Base-by-base conservation (phyloP, 2,329 filamentous ascomycete genomes). In the Sclerotinia trifoliorum region DNA sequence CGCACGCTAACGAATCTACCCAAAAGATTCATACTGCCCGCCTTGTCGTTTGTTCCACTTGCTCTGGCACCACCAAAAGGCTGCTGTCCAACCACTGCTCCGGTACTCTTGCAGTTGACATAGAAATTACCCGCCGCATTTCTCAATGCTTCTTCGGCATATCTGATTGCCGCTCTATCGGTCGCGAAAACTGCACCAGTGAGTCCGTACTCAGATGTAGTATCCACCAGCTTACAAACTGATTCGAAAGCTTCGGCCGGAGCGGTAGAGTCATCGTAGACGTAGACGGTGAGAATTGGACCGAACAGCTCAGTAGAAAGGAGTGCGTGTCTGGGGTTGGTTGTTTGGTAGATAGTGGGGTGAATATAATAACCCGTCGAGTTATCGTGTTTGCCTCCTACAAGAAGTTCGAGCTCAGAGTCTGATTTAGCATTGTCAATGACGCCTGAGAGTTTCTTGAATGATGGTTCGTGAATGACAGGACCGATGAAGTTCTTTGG, bases 401-500 rank as follows among this genome's bases (percentile, higher is more conserved):
- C 86, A 24, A 96, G 79, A 1, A 94, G 83, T 77, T 91, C 84
- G 19, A 96, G 85, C 72, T 91, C 86, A 8, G 82, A 79, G 78
- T 96, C 92, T 7, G 83, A 83, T 80, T 92, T 93, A n/a, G 92
- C 91, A 48, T 86, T 86, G 68, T 95, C 90, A 71, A 96, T 96
- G 68, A 89, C 90, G 24, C 84, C 83, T 0, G 86, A 84, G 3
- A 96, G 85, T 80, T 94, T 94, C 78, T 92, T 87, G 84, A 96
- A 96, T 13, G 90, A 91, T 21, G 83, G 85, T 72, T 89, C 85
- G 81, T 96, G 92, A 79, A 96, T 96, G 67, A 96, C 92, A n/a
- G 93, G 93, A 13, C 92, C 92, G 76, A 94, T 88, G 82, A 96
- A 96, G 82, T 93, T 92, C 74, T 84, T 82, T 76, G 90, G 90